Percentiles rank a stretch among this genome's conserved stretches.
phyloP scores from a whole-genome alignment of 2,329 filamentous ascomycete genomes.

The Sarocladium brachiariae region DNA sequence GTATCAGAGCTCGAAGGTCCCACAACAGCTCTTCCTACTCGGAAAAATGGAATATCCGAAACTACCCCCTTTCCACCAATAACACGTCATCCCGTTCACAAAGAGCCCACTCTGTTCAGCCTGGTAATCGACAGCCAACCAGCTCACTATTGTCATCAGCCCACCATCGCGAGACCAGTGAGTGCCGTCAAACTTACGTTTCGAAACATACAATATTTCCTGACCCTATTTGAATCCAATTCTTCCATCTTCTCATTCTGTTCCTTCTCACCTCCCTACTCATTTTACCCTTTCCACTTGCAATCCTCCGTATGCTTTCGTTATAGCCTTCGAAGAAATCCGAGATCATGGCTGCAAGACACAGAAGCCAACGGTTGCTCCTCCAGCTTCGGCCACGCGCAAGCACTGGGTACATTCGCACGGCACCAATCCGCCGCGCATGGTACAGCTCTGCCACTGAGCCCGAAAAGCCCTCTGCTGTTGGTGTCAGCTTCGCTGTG shows the following conservation, averaged over 20 bases:
- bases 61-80: background rate
- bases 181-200: constrained; percentile 8
- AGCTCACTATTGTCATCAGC: constrained; percentile 7
- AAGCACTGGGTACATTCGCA: background rate
- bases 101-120: background rate
- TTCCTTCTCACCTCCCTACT: background rate
- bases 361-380: constrained; percentile 2
- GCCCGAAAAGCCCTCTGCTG: constrained; percentile 17
- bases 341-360: constrained; percentile 2
- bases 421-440: background rate
- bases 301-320: background rate
- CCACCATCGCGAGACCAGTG: background rate
- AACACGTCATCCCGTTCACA: background rate
- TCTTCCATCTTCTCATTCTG: background rate
- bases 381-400: background rate
- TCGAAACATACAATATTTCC: background rate
- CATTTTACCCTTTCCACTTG: background rate
- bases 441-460: constrained; percentile 1
- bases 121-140: constrained; percentile 6
- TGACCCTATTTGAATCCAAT: background rate
- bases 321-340: background rate
- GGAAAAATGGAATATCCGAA: too few relatives aligned
- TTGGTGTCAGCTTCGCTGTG: constrained; percentile 26
- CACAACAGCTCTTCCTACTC: too few relatives aligned
- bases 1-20: too few relatives aligned